Base-by-base conservation (phyloP, 495 filamentous ascomycete genomes). In the Bacidia rubella region DNA sequence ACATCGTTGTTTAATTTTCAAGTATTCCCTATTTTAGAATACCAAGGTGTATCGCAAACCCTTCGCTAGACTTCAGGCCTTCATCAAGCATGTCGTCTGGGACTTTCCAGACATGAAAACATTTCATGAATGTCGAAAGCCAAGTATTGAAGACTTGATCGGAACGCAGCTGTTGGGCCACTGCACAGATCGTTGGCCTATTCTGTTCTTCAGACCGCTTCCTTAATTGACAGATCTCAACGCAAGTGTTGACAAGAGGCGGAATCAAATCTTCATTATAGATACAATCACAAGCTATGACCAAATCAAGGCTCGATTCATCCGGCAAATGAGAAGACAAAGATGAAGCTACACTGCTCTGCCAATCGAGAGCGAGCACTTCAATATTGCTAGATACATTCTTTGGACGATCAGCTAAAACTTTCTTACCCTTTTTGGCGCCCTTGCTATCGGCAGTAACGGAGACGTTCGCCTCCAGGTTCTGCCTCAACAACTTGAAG, bases 231-330 rank as follows among this genome's bases (percentile, higher is more conserved):
- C 90, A 94, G 23, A 79, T 70, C 52, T 90, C 85, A n/a, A 74
- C 77, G 66, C 89, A 96, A 0, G 87, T 85, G 47, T 80, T 71
- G n/a, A 95, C 84, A 19, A 96, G 78, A 1, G 88, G 86, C 29
- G 78, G 69, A 15, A 96, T 79, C 2, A 98, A 75, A 3, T 81
- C 74, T 57, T 95, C 87, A 63, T 90, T 89, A 68, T 92, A 94
- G 63, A 95, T 82, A 60, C 87, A 93, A 62, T 93, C 87, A 65
- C 86, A 93, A 3, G 89, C 87, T 19, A 90, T 64, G 2, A 95
- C 72, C 0, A 61, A 55, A 11, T 63, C 62, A 0, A 70, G 66
- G 2, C 58, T 22, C 65, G 73, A 35, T 68, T 70, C 47, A 61
- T 39, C 46, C 19, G 46, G 45, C 24, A 55, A 32, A 39, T 24